Evolutionary conservation across 768 basidiomycete genomes (phyloP).

Genomic region (Russula sp.): DNA sequence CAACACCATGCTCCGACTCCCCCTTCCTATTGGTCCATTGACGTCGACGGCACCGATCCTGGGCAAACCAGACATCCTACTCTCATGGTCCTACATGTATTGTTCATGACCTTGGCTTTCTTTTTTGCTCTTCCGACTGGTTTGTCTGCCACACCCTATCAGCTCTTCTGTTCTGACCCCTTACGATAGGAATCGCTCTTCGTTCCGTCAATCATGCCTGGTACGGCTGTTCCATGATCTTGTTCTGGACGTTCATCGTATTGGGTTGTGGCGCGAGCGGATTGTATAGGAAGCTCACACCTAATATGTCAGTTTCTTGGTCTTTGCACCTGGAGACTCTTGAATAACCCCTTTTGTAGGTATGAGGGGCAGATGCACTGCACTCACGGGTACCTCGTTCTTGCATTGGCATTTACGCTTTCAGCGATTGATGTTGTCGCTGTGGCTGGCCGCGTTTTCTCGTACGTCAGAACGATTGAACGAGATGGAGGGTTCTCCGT

Average conservation of each 20-base stretch:
- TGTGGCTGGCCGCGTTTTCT: constrained; percentile 42
- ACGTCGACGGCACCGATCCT: constrained; percentile 49
- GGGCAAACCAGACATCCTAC: constrained; percentile 47
- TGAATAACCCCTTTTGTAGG: constrained; percentile 35
- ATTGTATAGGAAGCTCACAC: constrained; percentile 71
- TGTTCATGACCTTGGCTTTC: constrained; percentile 72
- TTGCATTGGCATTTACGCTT: constrained; percentile 40
- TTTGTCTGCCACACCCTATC: constrained; percentile 31
- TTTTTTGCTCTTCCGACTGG: constrained; percentile 77
- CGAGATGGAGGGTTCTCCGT: constrained; percentile 36
- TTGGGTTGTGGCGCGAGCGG: constrained; percentile 63
- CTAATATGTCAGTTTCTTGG: constrained; percentile 65
- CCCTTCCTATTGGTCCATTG: constrained; percentile 76
- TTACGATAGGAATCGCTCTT: constrained; percentile 60
- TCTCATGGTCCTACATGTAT: constrained; percentile 66
- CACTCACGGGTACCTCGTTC: constrained; percentile 50
- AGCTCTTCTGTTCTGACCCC: not conserved
- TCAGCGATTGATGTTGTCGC: constrained; percentile 49
- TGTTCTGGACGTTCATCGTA: constrained; percentile 53
- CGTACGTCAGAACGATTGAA: constrained; percentile 35
- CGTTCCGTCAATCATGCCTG: constrained; percentile 68
- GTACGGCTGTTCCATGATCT: constrained; percentile 48
- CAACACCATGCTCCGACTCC: constrained; percentile 61
- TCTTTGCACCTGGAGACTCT: constrained; percentile 12
- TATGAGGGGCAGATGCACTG: constrained; percentile 60